Evolutionary conservation across 148 eudicot species (phyloP), one percentile per base, ranked within the genome.

Genomic region (Nepenthes mirabilis): DNA sequence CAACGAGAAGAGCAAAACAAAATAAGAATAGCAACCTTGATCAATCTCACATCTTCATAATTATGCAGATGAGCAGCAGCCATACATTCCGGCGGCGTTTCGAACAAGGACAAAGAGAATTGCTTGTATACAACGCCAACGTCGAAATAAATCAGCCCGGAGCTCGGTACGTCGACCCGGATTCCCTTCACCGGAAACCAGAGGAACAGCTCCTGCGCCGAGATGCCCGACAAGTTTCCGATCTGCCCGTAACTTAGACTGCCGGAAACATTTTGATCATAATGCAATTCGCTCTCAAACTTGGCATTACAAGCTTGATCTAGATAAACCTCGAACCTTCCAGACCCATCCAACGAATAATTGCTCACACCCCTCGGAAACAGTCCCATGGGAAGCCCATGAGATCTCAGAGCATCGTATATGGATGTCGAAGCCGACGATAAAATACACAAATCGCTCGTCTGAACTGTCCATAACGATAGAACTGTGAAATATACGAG

Each of bases 51-150:
- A 57, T 33, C 71, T 36, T 55, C 14, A 55, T 65, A 68, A 64
- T 67, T 75, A 14, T 49, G 60, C 11, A 68, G 70, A 14, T 56
- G 51, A 34, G 68, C 43, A 37, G 66, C 83, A 49, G 88, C 87
- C 40, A 72, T 36, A 70, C 96, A 91, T 8, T 83, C 90, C 2
- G 75, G 67, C 0, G 94, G 98, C 0, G 76, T 74, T 52, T 91
- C 98, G 9, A 91, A 91, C 40, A 77, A 61, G 2, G 98, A 91
- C 2, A 83, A 13, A 6, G 96, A 82, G 56, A 88, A 88, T 58
- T 91, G 90, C 68, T 91, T 91, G 14, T 57, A 73, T 58, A 91
- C 98, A 58, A 88, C 98, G 11, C 93, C 98, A 11, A 88, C 90
- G 55, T 91, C 94, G n/a, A 91, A 91, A 58, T 91, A 86, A 64